phyloP scores from a whole-genome alignment of 2,329 filamentous ascomycete species.

The Coleophoma crateriformis region DNA sequence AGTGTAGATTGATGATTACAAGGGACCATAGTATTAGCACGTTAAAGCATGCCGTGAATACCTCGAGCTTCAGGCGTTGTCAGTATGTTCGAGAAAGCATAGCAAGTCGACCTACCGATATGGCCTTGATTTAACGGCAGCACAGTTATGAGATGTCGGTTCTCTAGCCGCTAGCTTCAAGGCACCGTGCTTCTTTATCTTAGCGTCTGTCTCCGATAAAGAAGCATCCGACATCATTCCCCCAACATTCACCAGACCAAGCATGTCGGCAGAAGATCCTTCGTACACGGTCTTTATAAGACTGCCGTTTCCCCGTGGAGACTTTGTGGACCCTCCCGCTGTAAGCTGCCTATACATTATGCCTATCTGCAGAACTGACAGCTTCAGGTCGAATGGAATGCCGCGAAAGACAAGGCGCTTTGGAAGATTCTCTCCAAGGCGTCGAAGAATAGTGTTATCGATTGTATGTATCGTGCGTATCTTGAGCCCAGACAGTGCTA shows the following conservation, averaged over 20 bases:
- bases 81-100: background rate
- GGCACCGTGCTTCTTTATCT: background rate
- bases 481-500: conserved; percentile 8
- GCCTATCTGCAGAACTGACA: conserved; percentile 5
- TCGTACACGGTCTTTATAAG: conserved; percentile 71
- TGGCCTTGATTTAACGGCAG: background rate
- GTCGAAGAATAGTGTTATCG: conserved; percentile 72
- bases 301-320: conserved; percentile 80
- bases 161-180: background rate
- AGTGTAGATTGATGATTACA: background rate
- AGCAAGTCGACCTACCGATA: background rate
- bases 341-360: conserved; percentile 44
- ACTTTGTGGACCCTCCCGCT: conserved; percentile 85
- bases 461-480: conserved; percentile 55
- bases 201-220: conserved; percentile 2
- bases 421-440: conserved; percentile 87
- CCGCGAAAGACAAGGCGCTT: conserved; percentile 76
- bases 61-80: background rate
- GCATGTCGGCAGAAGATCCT: conserved; percentile 23
- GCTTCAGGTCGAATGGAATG: conserved; percentile 77
- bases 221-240: background rate
- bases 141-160: background rate
- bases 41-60: background rate
- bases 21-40: background rate
- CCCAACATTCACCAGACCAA: conserved; percentile 1